Evolutionary conservation across 345 rosid genomes (phyloP), one percentile per base, ranked within the genome.

Genomic region (Mallotus nudiflorus): DNA sequence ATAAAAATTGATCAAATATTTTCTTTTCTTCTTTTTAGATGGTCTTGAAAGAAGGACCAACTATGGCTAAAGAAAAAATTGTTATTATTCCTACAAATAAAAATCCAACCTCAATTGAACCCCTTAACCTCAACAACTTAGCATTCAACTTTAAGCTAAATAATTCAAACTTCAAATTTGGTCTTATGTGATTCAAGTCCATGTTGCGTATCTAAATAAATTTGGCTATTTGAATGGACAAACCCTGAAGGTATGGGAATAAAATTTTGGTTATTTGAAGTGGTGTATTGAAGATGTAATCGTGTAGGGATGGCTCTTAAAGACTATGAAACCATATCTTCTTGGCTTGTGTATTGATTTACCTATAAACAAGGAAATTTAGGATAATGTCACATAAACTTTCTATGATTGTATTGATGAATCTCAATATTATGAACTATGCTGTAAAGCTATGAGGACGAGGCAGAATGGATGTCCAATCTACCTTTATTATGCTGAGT

Each of bases 211-310:
- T 20, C 60, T 55, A 55, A 55, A 55, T 18, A 55, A 55, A 27
- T 12, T 55, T 55, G 60, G 60, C 60, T 27, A 55, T 55, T 55
- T 55, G 60, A 55, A 55, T 55, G 60, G 35, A 55, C 31, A 55
- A 3, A 55, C 37, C 33, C 60, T 31, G 11, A 27, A 55, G 33
- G 33, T 55, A 27, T 29, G 13, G 7, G 2, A 42, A 2, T 8
- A 42, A 42, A 42, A 13, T 42, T 42, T 13, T 42, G 45, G 45
- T 42, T 42, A 55, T 55, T 19, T 4, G 24, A 55, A 27, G 60
- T 25, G 60, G 60, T 20, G 60, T 18, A 12, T 3, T 9, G 31
- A 55, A 18, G 60, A 55, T 25, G 31, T 19, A 50, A 50, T 50
- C 19, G 54, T 50, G 22, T 0, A 19, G 16, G 54, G 54, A 50